Percentiles rank a stretch among this genome's conserved stretches.
phyloP scores from a whole-genome alignment of 768 basidiomycete genomes.

The Mycena capillaripes region DNA sequence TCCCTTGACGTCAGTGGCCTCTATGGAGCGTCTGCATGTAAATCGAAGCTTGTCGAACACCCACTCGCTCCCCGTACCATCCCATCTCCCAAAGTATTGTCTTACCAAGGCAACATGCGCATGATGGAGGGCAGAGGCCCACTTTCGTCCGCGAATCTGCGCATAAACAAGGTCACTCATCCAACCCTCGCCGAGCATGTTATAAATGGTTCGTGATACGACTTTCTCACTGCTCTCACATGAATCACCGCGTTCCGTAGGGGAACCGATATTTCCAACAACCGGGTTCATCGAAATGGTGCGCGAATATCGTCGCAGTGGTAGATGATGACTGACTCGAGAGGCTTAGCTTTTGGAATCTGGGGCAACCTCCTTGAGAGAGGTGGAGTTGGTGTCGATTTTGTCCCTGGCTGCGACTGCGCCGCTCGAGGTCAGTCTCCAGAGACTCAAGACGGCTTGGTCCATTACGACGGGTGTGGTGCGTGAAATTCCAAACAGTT shows the following conservation, averaged over 20 bases:
- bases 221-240: not conserved
- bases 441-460: slow-evolving; percentile 13
- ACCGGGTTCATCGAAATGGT: slow-evolving; percentile 28
- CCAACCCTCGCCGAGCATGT: slow-evolving; percentile 22
- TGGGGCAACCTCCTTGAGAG: slow-evolving; percentile 23
- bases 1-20: slow-evolving; percentile 30
- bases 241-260: not conserved
- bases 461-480: slow-evolving; percentile 14
- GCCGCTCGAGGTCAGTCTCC: slow-evolving; percentile 9
- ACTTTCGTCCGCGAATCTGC: slow-evolving; percentile 14
- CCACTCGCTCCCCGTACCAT: slow-evolving; percentile 17
- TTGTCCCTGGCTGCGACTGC: slow-evolving; percentile 1
- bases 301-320: not conserved
- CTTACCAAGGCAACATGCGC: slow-evolving; percentile 4
- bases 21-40: slow-evolving; percentile 23
- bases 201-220: slow-evolving; percentile 21
- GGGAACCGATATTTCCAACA: slow-evolving; percentile 22
- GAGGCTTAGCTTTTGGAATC: slow-evolving; percentile 20
- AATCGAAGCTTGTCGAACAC: slow-evolving; percentile 24
- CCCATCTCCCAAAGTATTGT: slow-evolving; percentile 21
- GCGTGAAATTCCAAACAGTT: slow-evolving; percentile 10
- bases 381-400: slow-evolving; percentile 25
- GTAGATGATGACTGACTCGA: not conserved
- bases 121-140: slow-evolving; percentile 4
- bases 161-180: slow-evolving; percentile 6